These are phyloP conservation scores for Colletotrichum ledebouriae DNA, from an alignment of 2,329 filamentous ascomycete genomes.

Conservation along the genomic window DNA sequence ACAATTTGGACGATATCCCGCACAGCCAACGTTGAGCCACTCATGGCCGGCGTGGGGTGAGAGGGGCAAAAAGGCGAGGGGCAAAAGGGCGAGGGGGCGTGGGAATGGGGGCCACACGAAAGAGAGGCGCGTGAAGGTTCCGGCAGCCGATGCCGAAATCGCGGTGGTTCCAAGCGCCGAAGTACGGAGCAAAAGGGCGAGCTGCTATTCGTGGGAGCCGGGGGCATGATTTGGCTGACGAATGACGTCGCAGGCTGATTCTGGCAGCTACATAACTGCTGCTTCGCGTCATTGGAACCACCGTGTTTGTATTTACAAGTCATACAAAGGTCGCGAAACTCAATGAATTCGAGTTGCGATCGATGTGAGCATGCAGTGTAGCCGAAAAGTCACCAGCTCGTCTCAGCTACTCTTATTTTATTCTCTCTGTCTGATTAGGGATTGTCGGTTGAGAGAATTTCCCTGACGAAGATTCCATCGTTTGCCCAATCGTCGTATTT, in stretches of 20 bases:
- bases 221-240: background rate
- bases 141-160: slow-evolving; percentile 36
- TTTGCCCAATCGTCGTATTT: background rate
- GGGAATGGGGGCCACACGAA: background rate
- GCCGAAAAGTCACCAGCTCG: no score
- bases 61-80: background rate
- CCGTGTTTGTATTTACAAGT: no score
- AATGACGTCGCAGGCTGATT: slow-evolving; percentile 3
- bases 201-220: background rate
- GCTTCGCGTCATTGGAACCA: no score
- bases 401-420: background rate
- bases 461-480: background rate
- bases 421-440: slow-evolving; percentile 19
- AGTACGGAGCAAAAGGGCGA: slow-evolving; percentile 15
- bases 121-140: slow-evolving; percentile 2
- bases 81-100: background rate
- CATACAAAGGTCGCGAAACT: no score
- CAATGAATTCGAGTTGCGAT: no score
- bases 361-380: no score
- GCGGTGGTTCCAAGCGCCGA: slow-evolving; percentile 26
- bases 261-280: no score
- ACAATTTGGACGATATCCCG: background rate
- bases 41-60: slow-evolving; percentile 16
- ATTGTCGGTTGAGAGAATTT: background rate
- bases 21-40: slow-evolving; percentile 18